Percentiles rank a stretch among this genome's conserved stretches.
Conservation (phyloP, 2,329 filamentous ascomycete genomes). For the Xylariaceae sp. region DNA sequence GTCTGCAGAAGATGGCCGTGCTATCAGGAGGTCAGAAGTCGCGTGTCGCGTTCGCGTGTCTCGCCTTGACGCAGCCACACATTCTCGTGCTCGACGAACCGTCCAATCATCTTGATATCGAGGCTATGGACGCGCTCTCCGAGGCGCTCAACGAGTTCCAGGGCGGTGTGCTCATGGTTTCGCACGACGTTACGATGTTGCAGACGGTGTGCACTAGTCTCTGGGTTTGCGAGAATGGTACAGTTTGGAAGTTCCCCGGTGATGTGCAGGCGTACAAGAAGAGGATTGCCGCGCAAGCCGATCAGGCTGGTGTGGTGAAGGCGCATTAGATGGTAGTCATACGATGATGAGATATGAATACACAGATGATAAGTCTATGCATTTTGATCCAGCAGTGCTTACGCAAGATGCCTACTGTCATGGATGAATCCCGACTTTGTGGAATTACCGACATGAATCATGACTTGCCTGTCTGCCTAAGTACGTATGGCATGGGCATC, state of each 20-base stretch:
- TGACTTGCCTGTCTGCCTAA: too few relatives aligned
- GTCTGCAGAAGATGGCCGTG: conserved; percentile 90
- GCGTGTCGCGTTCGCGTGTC: conserved; percentile 94
- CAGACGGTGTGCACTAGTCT: conserved; percentile 91
- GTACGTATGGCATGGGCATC: too few relatives aligned
- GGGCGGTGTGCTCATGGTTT: conserved; percentile 96
- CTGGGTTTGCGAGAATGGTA: conserved; percentile 95
- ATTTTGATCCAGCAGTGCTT: too few relatives aligned
- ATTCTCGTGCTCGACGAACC: conserved; percentile 98
- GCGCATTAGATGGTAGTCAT: conserved; percentile 43
- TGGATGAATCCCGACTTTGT: too few relatives aligned
- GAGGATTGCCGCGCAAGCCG: conserved; percentile 84
- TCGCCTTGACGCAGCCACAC: conserved; percentile 90
- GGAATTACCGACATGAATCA: too few relatives aligned
- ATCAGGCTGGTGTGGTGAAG: conserved; percentile 80
- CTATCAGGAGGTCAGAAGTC: conserved; percentile 98
- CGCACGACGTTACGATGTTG: conserved; percentile 98
- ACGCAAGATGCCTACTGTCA: too few relatives aligned
- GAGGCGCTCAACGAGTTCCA: conserved; percentile 81
- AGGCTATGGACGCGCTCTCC: conserved; percentile 94
- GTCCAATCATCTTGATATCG: conserved; percentile 97
- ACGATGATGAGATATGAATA: too few relatives aligned
- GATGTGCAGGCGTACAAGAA: conserved; percentile 98
- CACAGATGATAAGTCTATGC: too few relatives aligned
- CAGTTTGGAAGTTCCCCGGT: conserved; percentile 91